Conservation (phyloP, 805 yeast genomes). For the Candida morakotiae region DNA sequence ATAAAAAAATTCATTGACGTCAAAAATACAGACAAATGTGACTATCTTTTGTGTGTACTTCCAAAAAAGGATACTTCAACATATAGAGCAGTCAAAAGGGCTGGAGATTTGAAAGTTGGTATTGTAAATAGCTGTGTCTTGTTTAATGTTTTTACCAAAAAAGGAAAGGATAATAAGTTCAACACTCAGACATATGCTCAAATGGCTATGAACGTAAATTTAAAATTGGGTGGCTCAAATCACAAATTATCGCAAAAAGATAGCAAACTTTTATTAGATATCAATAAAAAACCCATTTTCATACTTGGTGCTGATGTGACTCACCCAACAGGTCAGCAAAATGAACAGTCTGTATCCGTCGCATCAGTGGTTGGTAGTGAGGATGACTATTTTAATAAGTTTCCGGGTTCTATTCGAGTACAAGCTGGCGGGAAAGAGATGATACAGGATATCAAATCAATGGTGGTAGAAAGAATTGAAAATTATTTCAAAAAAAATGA, state of each 20-base stretch:
- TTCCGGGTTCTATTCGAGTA: slow-evolving; percentile 8
- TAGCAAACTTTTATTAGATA: slow-evolving; percentile 5
- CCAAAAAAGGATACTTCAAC: slow-evolving; percentile 7
- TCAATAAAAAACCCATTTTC: slow-evolving; percentile 5
- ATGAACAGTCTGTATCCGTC: slow-evolving; percentile 6
- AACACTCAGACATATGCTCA: slow-evolving; percentile 8
- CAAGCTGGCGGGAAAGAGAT: slow-evolving; percentile 9
- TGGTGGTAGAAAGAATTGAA: slow-evolving; percentile 9
- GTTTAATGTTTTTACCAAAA: slow-evolving; percentile 7
- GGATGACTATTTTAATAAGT: slow-evolving; percentile 8
- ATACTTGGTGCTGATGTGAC: slow-evolving; percentile 11
- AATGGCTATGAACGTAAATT: slow-evolving; percentile 10
- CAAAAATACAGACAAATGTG: slow-evolving; percentile 7
- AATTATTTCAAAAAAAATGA: slow-evolving; percentile 7
- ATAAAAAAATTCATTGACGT: slow-evolving; percentile 1
- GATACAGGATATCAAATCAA: slow-evolving; percentile 6
- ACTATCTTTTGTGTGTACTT: slow-evolving; percentile 7
- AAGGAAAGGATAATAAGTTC: slow-evolving; percentile 1
- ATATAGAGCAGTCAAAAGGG: slow-evolving; percentile 8
- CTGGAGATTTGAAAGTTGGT: slow-evolving; percentile 10
- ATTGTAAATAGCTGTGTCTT: slow-evolving; percentile 8
- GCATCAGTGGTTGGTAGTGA: slow-evolving; percentile 10
- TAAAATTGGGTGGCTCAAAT: slow-evolving; percentile 9
- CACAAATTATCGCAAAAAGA: slow-evolving; percentile 7
- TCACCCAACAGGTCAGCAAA: slow-evolving; percentile 8